Conservation (phyloP, 2,329 filamentous ascomycete genomes). For the Colletotrichum limetticola region DNA sequence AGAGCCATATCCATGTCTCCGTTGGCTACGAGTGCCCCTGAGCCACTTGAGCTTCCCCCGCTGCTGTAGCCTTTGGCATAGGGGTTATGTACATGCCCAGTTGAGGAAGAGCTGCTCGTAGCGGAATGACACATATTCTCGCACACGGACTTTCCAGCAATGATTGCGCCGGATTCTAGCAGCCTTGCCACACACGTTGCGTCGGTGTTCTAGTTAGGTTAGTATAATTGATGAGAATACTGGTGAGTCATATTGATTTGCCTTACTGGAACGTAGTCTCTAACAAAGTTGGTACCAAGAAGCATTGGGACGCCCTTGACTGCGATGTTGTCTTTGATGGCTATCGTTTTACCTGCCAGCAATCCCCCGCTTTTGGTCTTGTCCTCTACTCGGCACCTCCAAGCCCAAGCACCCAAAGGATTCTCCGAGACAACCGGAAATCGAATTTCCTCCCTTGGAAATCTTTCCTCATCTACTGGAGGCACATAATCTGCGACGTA, state of each 20-base stretch:
- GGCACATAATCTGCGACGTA: background rate
- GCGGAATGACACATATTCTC: slow-evolving; percentile 45
- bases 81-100: slow-evolving; percentile 43
- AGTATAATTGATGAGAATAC: background rate
- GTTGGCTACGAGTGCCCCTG: slow-evolving; percentile 42
- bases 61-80: slow-evolving; percentile 39
- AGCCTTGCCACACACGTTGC: slow-evolving; percentile 26
- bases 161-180: slow-evolving; percentile 39
- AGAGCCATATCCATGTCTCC: slow-evolving; percentile 41
- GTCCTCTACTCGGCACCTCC: slow-evolving; percentile 41
- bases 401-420: slow-evolving; percentile 48
- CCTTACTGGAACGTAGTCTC: background rate
- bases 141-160: slow-evolving; percentile 42
- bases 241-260: too few species aligned
- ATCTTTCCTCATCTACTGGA: background rate
- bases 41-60: slow-evolving; percentile 47
- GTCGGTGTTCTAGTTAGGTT: background rate
- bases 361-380: slow-evolving; percentile 1
- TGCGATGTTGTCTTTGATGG: slow-evolving; percentile 45
- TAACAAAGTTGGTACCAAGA: slow-evolving; percentile 19
- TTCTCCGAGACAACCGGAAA: slow-evolving; percentile 40
- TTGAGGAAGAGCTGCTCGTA: slow-evolving; percentile 41
- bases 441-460: background rate
- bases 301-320: slow-evolving; percentile 34
- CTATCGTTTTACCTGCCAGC: slow-evolving; percentile 36